Conservation (phyloP, 139 green algal genomes). For the Volvox reticuliferus region DNA sequence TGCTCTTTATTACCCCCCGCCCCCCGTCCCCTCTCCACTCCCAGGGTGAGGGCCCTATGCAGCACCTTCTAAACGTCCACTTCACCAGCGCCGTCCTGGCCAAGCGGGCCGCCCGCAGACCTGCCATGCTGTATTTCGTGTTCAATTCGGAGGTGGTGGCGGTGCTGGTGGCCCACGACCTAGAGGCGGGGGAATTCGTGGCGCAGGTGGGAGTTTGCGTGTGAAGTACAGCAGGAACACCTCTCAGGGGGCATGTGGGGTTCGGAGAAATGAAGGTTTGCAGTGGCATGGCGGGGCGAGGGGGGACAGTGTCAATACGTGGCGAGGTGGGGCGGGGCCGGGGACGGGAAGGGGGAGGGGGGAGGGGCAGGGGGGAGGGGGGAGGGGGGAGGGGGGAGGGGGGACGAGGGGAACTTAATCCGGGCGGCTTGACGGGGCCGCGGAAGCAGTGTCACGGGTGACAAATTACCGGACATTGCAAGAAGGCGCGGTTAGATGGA, state of each 20-base stretch:
- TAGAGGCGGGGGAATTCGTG: constrained; percentile 93
- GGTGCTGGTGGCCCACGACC: constrained; percentile 93
- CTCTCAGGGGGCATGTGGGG: background rate
- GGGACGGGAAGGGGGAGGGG: too few relatives aligned
- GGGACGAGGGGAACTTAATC: too few relatives aligned
- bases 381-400: too few relatives aligned
- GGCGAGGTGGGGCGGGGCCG: too few relatives aligned
- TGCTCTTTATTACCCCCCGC: background rate
- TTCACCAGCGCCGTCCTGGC: constrained; percentile 73
- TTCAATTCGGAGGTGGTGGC: constrained; percentile 86
- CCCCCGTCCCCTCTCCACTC: background rate
- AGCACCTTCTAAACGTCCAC: constrained; percentile 94
- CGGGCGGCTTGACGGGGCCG: too few relatives aligned
- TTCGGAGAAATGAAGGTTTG: background rate
- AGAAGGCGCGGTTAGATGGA: too few relatives aligned
- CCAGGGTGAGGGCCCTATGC: constrained; percentile 66
- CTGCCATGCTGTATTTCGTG: constrained; percentile 98
- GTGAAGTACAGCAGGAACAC: background rate
- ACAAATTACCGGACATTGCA: too few relatives aligned
- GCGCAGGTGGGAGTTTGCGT: constrained; percentile 74
- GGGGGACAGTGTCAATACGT: too few relatives aligned
- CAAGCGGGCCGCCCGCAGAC: background rate
- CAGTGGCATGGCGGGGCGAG: background rate
- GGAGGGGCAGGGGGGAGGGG: too few relatives aligned
- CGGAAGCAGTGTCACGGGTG: too few relatives aligned